A percentile compares a stretch with the other conserved stretches of the same genome.
These are phyloP conservation scores for Mrakia frigida DNA, from an alignment of 768 basidiomycete species.

Conservation along the genomic window DNA sequence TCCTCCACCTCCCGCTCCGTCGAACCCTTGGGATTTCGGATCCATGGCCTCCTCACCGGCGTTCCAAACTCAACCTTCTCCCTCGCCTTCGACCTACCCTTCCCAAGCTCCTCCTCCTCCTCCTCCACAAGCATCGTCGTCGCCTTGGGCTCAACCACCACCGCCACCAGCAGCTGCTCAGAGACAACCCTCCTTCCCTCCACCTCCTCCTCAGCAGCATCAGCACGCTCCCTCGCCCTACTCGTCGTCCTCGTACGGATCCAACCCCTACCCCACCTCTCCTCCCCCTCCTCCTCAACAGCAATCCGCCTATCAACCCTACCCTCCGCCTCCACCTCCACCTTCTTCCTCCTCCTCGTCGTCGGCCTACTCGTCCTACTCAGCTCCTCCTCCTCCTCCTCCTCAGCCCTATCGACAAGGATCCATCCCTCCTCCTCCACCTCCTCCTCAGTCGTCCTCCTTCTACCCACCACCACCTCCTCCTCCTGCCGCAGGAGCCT, in stretches of 20 bases:
- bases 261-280: slow-evolving; percentile 11
- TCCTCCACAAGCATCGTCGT: slow-evolving; percentile 14
- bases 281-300: slow-evolving; percentile 11
- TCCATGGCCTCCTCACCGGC: slow-evolving; percentile 20
- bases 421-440: slow-evolving; percentile 47
- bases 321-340: slow-evolving; percentile 61
- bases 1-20: slow-evolving; percentile 28
- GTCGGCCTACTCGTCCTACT: slow-evolving; percentile 61
- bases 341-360: slow-evolving; percentile 57
- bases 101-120: slow-evolving; percentile 31
- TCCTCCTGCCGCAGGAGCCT: slow-evolving; percentile 45
- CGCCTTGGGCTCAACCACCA: background rate
- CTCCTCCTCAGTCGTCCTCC: background rate
- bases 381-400: slow-evolving; percentile 56
- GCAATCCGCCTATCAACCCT: slow-evolving; percentile 50
- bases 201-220: background rate
- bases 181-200: slow-evolving; percentile 4
- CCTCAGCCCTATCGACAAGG: slow-evolving; percentile 51
- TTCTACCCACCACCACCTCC: slow-evolving; percentile 49
- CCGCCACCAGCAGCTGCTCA: slow-evolving; percentile 1
- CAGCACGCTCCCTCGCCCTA: slow-evolving; percentile 4
- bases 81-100: slow-evolving; percentile 11
- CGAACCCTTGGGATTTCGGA: slow-evolving; percentile 40
- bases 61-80: slow-evolving; percentile 30
- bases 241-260: background rate